Evolutionary conservation across 192 early-diverging fungal genomes (phyloP).

Genomic region (Linnemannia elongata): DNA sequence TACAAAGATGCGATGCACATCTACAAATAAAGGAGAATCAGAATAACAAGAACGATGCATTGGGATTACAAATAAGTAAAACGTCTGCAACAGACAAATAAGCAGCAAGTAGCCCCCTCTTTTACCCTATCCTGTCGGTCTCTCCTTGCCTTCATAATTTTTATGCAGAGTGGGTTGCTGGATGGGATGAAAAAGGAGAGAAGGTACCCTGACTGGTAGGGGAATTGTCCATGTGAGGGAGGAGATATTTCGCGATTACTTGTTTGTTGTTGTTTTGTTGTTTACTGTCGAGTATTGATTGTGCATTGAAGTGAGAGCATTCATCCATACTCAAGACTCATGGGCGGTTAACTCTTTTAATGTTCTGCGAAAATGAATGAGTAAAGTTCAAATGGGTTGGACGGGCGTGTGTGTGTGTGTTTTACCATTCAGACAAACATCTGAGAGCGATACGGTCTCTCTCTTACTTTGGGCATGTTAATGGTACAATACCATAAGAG

Average conservation of each 20-base stretch:
- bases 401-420: too few relatives aligned
- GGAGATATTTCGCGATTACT: conserved; percentile 1
- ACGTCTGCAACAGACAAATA: not conserved
- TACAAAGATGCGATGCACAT: not conserved
- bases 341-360: too few relatives aligned
- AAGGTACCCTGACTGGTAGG: not conserved
- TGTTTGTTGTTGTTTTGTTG: not conserved
- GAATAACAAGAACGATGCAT: not conserved
- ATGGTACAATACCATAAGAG: not conserved
- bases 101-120: not conserved
- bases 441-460: too few relatives aligned
- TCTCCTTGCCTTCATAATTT: not conserved
- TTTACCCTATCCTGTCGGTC: not conserved
- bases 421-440: too few relatives aligned
- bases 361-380: too few relatives aligned
- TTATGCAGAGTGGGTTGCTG: not conserved
- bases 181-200: not conserved
- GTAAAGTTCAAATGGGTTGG: too few relatives aligned
- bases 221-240: not conserved
- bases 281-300: not conserved
- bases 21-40: not conserved
- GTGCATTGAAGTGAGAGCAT: not conserved
- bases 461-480: too few relatives aligned
- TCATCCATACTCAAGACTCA: too few relatives aligned
- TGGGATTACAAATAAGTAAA: not conserved